Percentiles rank a stretch among this genome's conserved stretches.
These are phyloP conservation scores for Juglanconis oblonga DNA, from an alignment of 2,329 filamentous ascomycete species.

Conservation along the genomic window DNA sequence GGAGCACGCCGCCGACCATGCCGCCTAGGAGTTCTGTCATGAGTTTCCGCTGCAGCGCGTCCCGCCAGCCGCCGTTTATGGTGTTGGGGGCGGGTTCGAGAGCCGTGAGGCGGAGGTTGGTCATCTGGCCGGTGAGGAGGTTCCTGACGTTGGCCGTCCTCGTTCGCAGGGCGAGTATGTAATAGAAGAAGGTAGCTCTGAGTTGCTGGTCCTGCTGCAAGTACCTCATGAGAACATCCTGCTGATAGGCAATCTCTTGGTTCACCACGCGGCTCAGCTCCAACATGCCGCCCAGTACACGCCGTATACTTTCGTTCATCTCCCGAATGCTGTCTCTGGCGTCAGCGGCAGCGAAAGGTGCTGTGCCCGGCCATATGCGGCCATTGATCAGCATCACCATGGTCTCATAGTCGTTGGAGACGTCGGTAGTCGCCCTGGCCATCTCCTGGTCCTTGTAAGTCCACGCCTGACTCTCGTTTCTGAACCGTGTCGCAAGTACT, in stretches of 20 bases:
- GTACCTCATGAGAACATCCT: background rate
- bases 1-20: background rate
- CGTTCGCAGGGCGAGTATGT: background rate
- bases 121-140: background rate
- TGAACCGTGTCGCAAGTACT: background rate
- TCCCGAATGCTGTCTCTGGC: background rate
- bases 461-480: background rate
- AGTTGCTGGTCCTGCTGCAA: background rate
- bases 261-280: background rate
- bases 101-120: background rate
- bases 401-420: background rate
- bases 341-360: background rate
- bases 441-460: background rate
- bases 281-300: background rate
- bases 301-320: background rate
- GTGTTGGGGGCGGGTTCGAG: background rate
- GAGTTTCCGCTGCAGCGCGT: background rate
- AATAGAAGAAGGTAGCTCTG: background rate
- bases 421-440: background rate
- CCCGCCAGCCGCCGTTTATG: background rate
- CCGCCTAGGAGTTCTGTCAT: background rate
- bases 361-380: background rate
- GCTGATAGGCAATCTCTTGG: background rate
- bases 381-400: background rate
- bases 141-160: background rate